Evolutionary conservation across 208 protist species (phyloP).

Genomic region (Trypanosoma scelopori): DNA sequence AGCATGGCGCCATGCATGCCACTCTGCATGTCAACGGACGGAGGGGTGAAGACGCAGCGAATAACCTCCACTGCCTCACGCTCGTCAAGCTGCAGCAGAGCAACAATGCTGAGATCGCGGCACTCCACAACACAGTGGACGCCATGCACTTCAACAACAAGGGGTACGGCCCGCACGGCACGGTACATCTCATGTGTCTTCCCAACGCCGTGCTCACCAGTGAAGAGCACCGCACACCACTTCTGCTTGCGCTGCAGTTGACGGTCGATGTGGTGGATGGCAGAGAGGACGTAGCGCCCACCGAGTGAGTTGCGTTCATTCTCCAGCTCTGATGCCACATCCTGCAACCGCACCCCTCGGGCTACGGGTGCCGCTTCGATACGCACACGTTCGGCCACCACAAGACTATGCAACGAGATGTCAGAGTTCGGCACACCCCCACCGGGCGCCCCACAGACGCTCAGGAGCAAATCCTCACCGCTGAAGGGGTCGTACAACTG

Average conservation of each 20-base stretch:
- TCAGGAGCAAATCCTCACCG: constrained; percentile 8
- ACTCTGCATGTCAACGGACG: constrained; percentile 1
- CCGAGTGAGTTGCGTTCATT: not conserved
- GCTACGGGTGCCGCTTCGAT: constrained; percentile 5
- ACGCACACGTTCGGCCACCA: constrained; percentile 17
- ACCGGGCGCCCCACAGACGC: not conserved
- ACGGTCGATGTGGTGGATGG: constrained; percentile 7
- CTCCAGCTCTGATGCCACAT: not conserved
- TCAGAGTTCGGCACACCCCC: constrained; percentile 6
- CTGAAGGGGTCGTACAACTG: constrained; percentile 47
- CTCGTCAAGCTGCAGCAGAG: constrained; percentile 45
- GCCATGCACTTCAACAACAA: constrained; percentile 2
- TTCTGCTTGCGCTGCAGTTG: not conserved
- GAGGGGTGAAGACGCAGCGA: constrained; percentile 27
- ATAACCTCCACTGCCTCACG: constrained; percentile 49
- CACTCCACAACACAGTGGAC: constrained; percentile 34
- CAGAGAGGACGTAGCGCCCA: constrained; percentile 6
- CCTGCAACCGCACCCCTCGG: constrained; percentile 1
- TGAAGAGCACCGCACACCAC: constrained; percentile 24
- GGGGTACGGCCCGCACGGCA: not conserved
- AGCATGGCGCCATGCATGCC: constrained; percentile 14
- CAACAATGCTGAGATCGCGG: constrained; percentile 39
- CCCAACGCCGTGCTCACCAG: constrained; percentile 23
- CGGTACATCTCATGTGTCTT: constrained; percentile 14
- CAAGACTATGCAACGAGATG: constrained; percentile 15